Base-by-base conservation (phyloP, 148 eudicot species). In the Bassia scoparia region DNA sequence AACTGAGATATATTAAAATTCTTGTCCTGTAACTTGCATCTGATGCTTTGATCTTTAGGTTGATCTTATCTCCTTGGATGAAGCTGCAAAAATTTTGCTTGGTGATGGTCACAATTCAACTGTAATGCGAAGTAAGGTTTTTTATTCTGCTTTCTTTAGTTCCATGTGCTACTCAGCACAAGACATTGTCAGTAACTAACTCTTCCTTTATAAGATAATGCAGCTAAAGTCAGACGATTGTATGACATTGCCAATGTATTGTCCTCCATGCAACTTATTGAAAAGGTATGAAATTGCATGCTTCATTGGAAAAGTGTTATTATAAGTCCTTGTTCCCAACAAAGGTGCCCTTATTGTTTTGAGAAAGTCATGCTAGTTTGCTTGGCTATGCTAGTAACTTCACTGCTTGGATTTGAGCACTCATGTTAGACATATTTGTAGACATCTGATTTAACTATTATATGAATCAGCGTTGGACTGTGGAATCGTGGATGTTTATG, bases 201-300 rank as follows among this genome's bases (percentile, higher is more conserved):
- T 60, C 56, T 68, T 27, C 69, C 30, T 74, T 69, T 44, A 17
- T 83, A 70, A 85, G 83, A 80, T 79, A 70, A 83, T 75, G 88
- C 98, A 95, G 98, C 97, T 61, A 95, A 95, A 82, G 98, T 95
- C 41, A 83, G 98, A 82, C 79, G 98, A 63, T 83, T 95, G 62
- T 95, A 95, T 76, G 98, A 95, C 71, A 95, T 95, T 76, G 97
- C 98, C 72, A 95, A 95, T 54, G 98, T 95, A 9, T 72, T 95
- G 73, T 91, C 98, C 64, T 95, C 98, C 15, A 89, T 95, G 97
- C 80, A 77, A 59, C 90, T 91, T 69, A 95, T 95, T 76, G 97
- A 88, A 80, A 95, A 95, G 96, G 98, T 95, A 80, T 70, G 74
- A 61, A 44, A 0, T 20, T 50, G 0, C 41, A 66, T 26, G 46